Evolutionary conservation across 306 rosid species (phyloP).

Genomic region (Carpinus viminea): DNA sequence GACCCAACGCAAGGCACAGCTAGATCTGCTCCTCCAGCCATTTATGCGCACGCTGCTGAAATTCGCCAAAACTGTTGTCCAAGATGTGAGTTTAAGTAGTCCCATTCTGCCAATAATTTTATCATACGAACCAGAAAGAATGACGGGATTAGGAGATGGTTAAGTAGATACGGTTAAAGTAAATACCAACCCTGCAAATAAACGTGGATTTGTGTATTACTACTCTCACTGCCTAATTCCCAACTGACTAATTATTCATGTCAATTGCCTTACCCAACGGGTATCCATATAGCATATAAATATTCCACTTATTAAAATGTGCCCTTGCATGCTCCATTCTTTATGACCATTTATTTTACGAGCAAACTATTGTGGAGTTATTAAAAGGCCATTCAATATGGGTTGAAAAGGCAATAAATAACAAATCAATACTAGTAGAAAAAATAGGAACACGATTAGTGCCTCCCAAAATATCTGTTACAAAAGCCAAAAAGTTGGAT

Average conservation of each 20-base stretch:
- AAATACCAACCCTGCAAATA: conserved; percentile 43
- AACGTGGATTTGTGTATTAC: conserved; percentile 21
- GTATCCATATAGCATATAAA: conserved; percentile 29
- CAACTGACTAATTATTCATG: conserved; percentile 51
- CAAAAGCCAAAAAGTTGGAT: not conserved
- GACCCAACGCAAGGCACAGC: conserved; percentile 19
- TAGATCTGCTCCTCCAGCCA: conserved; percentile 41
- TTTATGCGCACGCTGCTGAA: conserved; percentile 14
- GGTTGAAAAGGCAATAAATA: not conserved
- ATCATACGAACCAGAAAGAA: conserved; percentile 49
- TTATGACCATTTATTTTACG: not conserved
- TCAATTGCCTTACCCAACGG: conserved; percentile 62
- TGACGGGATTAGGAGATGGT: conserved; percentile 63
- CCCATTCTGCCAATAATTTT: conserved; percentile 38
- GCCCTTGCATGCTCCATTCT: not conserved
- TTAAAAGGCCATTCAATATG: not conserved
- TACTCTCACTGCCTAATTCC: conserved; percentile 47
- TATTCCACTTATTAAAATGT: conserved; percentile 18
- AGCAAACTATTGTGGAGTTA: too few species aligned
- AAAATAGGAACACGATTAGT: not conserved
- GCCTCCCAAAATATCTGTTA: not conserved
- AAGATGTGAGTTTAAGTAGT: conserved; percentile 47
- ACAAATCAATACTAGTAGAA: too few species aligned
- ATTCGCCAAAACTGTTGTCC: conserved; percentile 22
- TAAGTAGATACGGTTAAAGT: conserved; percentile 37